Evolutionary conservation across 352 stramenopile species (phyloP).

Genomic region (Phytophthora cryptogea): DNA sequence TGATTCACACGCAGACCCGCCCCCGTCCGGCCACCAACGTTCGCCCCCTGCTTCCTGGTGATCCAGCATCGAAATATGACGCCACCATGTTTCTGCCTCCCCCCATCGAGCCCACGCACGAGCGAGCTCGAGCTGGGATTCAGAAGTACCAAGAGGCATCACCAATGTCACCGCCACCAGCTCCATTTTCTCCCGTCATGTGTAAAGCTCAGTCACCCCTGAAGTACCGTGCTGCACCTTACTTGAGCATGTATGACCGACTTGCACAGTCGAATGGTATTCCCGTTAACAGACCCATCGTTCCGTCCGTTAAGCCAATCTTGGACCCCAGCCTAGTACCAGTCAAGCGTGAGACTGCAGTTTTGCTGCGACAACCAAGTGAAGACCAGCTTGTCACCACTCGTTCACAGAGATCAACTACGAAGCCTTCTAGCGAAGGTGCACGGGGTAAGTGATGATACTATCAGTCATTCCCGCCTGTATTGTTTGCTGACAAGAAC

Average conservation of each 20-base stretch:
- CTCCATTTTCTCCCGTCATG: constrained; percentile 14
- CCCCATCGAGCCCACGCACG: constrained; percentile 41
- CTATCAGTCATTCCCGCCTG: not conserved
- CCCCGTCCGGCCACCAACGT: constrained; percentile 45
- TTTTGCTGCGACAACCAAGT: constrained; percentile 1
- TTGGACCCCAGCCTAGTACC: constrained; percentile 16
- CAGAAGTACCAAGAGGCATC: constrained; percentile 18
- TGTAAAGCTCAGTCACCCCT: constrained; percentile 18
- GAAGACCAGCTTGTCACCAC: constrained; percentile 8
- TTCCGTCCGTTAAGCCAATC: constrained; percentile 46
- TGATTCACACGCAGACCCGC: constrained; percentile 56
- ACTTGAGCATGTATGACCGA: constrained; percentile 74
- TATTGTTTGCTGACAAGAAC: not conserved
- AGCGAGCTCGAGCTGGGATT: constrained; percentile 31
- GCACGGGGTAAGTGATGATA: constrained; percentile 15
- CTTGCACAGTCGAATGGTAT: constrained; percentile 57
- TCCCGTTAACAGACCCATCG: constrained; percentile 31
- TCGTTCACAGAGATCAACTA: constrained; percentile 6
- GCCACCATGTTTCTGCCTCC: constrained; percentile 60
- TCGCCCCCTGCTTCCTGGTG: constrained; percentile 40
- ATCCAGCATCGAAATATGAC: constrained; percentile 53
- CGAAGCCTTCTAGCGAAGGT: constrained; percentile 20
- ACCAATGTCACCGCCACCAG: constrained; percentile 13
- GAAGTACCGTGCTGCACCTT: constrained; percentile 32
- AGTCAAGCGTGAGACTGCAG: constrained; percentile 8